A percentile compares a stretch with the other conserved stretches of the same genome.
These are phyloP conservation scores for Diaporthe batatas DNA, from an alignment of 2,329 filamentous ascomycete genomes.

Conservation along the genomic window DNA sequence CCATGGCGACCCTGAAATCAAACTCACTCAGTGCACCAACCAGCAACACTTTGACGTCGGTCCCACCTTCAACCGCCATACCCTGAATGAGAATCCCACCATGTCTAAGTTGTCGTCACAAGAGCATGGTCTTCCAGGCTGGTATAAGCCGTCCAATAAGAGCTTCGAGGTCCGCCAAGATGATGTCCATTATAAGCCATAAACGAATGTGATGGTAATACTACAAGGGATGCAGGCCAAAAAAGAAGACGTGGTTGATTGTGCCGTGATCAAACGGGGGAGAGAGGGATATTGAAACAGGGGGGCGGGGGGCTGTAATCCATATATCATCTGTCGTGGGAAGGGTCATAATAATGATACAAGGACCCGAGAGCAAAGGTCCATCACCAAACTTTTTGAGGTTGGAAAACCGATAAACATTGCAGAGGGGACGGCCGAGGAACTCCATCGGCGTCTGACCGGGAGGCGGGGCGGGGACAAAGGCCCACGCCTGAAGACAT, in stretches of 20 bases:
- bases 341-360: slow-evolving; percentile 38
- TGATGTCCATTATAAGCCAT: slow-evolving; percentile 31
- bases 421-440: not conserved
- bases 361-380: slow-evolving; percentile 25
- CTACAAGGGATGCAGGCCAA: slow-evolving; percentile 34
- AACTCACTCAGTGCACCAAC: not conserved
- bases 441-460: slow-evolving; percentile 9
- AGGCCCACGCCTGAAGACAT: slow-evolving; percentile 20
- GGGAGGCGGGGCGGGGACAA: slow-evolving; percentile 25
- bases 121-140: not conserved
- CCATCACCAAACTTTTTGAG: slow-evolving; percentile 37
- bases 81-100: not conserved
- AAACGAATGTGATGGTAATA: slow-evolving; percentile 36
- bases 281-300: slow-evolving; percentile 26
- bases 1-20: not conserved
- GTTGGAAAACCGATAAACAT: slow-evolving; percentile 26
- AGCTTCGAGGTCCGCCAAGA: not conserved
- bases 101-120: not conserved
- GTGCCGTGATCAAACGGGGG: slow-evolving; percentile 25
- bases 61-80: not conserved
- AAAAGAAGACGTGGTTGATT: slow-evolving; percentile 19
- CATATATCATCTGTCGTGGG: slow-evolving; percentile 36
- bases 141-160: not conserved
- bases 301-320: slow-evolving; percentile 35
- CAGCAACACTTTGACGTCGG: not conserved